phyloP scores from a whole-genome alignment of 805 yeast genomes.

The Vanderwaltozyma tropicalis region DNA sequence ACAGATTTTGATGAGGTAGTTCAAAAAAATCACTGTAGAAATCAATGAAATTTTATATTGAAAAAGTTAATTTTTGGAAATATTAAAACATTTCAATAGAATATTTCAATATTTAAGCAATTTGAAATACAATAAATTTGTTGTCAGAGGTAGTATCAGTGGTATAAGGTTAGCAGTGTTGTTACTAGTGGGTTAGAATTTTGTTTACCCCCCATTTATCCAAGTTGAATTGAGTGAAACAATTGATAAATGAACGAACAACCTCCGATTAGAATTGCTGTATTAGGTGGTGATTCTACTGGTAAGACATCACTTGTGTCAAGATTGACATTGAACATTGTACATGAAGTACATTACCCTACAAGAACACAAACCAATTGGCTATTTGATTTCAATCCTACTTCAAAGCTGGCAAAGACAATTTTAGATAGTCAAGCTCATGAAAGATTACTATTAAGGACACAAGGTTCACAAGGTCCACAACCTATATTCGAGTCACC shows the following conservation, averaged over 20 bases:
- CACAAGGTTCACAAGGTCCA: slow-evolving; percentile 20
- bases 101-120: too few relatives aligned
- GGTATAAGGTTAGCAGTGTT: too few relatives aligned
- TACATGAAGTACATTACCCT: slow-evolving; percentile 65
- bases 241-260: neutral
- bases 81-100: too few relatives aligned
- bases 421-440: slow-evolving; percentile 40
- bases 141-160: too few relatives aligned
- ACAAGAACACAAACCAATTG: slow-evolving; percentile 53
- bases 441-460: slow-evolving; percentile 29
- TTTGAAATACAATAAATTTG: too few relatives aligned
- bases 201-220: too few relatives aligned
- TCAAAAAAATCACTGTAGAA: too few relatives aligned
- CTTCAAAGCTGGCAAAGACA: slow-evolving; percentile 29
- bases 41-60: too few relatives aligned
- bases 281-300: slow-evolving; percentile 47
- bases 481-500: slow-evolving; percentile 27
- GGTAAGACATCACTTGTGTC: slow-evolving; percentile 55
- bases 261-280: slow-evolving; percentile 45
- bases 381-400: slow-evolving; percentile 44
- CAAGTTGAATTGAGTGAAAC: too few relatives aligned
- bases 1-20: too few relatives aligned
- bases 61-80: too few relatives aligned
- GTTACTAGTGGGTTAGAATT: too few relatives aligned
- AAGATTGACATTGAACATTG: slow-evolving; percentile 37